These are phyloP conservation scores for Adansonia grandidieri DNA, from an alignment of 441 rosid species.

Conservation along the genomic window DNA sequence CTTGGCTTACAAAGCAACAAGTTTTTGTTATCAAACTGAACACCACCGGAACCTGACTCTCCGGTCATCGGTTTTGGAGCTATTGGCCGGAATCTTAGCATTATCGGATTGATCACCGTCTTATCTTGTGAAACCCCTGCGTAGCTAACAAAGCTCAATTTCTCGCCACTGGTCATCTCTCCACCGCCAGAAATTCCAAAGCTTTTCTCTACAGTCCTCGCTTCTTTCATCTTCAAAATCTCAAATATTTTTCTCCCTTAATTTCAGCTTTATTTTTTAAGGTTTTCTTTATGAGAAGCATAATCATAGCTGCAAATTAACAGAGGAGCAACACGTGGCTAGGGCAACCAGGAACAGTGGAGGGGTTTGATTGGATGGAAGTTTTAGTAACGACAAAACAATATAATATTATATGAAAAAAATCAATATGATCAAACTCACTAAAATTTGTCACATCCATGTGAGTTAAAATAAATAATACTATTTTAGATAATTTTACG, in stretches of 20 bases:
- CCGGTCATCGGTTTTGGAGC: slow-evolving; percentile 59
- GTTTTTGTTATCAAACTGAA: slow-evolving; percentile 23
- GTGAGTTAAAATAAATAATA: no score
- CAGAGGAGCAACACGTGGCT: slow-evolving; percentile 44
- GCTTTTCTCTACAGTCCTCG: background rate
- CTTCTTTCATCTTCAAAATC: background rate
- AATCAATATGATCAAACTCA: no score
- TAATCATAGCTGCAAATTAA: slow-evolving; percentile 30
- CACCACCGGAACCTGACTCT: slow-evolving; percentile 19
- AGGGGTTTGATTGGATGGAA: slow-evolving; percentile 30
- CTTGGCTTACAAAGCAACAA: slow-evolving; percentile 28
- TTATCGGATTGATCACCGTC: slow-evolving; percentile 40
- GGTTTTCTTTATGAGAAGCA: slow-evolving; percentile 24
- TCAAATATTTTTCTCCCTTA: background rate
- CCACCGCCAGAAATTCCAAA: background rate
- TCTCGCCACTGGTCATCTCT: slow-evolving; percentile 30
- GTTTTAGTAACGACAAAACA: background rate
- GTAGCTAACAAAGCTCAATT: slow-evolving; percentile 25
- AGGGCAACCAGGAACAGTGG: slow-evolving; percentile 17
- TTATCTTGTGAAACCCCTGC: slow-evolving; percentile 35
- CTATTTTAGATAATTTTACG: no score
- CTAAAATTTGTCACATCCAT: no score
- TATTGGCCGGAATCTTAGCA: slow-evolving; percentile 66
- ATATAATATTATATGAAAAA: background rate
- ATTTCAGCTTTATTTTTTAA: background rate